Evolutionary conservation across 2,329 filamentous ascomycete genomes (phyloP).

Genomic region (Diaporthe citriasiana): DNA sequence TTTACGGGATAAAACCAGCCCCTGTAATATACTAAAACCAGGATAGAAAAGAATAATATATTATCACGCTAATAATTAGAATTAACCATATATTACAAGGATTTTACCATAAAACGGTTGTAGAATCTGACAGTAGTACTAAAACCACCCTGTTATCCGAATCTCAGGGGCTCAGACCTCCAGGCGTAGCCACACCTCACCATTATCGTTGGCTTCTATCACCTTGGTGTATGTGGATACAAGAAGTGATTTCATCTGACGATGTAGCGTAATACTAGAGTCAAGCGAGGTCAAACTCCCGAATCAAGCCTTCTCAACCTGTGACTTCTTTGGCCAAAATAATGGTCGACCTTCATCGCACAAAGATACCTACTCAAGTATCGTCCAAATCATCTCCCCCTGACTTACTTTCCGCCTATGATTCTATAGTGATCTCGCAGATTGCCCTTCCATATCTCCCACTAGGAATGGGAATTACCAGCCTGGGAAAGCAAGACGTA

Average conservation of each 20-base stretch:
- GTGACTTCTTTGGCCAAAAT: background rate
- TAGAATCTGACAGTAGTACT: no score
- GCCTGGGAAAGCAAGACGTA: background rate
- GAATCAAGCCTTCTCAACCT: no score
- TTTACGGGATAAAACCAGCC: no score
- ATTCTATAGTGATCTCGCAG: background rate
- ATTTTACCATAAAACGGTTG: no score
- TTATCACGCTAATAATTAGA: no score
- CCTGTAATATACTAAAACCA: no score
- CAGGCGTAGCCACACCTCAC: background rate
- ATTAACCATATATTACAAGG: no score
- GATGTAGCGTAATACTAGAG: background rate
- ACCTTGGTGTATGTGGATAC: background rate
- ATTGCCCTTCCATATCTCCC: background rate
- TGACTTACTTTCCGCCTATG: background rate
- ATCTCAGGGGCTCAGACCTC: slow-evolving; percentile 13
- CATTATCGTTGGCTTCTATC: background rate
- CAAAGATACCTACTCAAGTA: background rate
- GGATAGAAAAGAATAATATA: no score
- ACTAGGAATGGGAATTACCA: background rate
- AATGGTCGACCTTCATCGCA: background rate
- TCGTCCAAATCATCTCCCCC: background rate
- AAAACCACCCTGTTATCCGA: background rate
- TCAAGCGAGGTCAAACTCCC: no score
- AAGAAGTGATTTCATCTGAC: background rate